A percentile compares a stretch with the other conserved stretches of the same genome.
Evolutionary conservation across 164 flowering plant genomes (phyloP).

Genomic region (Berberis thunbergii): DNA sequence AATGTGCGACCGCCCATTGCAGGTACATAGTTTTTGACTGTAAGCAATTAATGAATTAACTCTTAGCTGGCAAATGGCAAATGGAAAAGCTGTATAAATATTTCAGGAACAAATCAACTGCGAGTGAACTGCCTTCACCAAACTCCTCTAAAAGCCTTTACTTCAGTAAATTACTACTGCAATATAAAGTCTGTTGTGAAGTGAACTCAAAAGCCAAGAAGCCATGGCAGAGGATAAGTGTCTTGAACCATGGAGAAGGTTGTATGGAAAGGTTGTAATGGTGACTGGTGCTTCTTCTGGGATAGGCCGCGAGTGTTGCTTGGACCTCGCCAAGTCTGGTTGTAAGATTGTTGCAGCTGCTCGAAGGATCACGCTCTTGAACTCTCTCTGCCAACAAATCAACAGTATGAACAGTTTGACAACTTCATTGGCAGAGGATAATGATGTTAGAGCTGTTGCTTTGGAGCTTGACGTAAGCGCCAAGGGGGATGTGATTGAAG

Average conservation of each 20-base stretch:
- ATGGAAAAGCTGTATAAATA: too few species aligned
- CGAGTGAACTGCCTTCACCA: too few species aligned
- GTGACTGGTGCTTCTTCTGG: conserved; percentile 81
- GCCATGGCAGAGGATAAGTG: not conserved
- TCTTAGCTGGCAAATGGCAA: too few species aligned
- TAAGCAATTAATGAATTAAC: too few species aligned
- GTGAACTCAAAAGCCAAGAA: too few species aligned
- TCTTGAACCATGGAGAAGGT: conserved; percentile 42
- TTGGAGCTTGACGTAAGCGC: conserved; percentile 51
- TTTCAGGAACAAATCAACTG: too few species aligned
- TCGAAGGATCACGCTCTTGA: conserved; percentile 50
- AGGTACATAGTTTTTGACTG: too few species aligned
- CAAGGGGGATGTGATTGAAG: conserved; percentile 30
- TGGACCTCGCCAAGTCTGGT: conserved; percentile 58
- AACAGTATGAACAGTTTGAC: conserved; percentile 11
- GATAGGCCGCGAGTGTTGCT: conserved; percentile 55
- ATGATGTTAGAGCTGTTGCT: conserved; percentile 3
- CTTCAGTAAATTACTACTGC: too few species aligned
- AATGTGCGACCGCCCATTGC: too few species aligned
- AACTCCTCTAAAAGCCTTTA: too few species aligned
- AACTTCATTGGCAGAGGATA: not conserved
- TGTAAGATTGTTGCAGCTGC: conserved; percentile 74
- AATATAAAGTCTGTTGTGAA: too few species aligned
- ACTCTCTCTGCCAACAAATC: conserved; percentile 60
- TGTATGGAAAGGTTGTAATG: conserved; percentile 46